Evolutionary conservation across 2,329 filamentous ascomycete species (phyloP).

Genomic region (Alternaria gansuensis): DNA sequence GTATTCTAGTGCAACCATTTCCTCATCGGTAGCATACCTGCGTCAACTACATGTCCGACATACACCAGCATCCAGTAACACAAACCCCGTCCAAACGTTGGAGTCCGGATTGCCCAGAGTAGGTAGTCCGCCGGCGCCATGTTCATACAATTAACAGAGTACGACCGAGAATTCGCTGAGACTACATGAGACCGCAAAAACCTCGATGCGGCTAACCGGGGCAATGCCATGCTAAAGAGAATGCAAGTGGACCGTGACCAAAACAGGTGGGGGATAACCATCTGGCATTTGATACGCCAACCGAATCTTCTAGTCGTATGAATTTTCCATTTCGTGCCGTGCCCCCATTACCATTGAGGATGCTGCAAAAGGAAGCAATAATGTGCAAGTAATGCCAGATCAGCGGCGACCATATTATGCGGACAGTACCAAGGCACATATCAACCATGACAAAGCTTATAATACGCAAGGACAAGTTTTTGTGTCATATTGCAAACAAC

Average conservation of each 20-base stretch:
- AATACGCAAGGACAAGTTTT: not conserved
- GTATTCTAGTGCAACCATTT: not conserved
- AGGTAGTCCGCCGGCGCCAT: not conserved
- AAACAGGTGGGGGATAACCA: not conserved
- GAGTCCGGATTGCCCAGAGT: not conserved
- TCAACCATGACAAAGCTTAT: not conserved
- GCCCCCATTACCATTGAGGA: not conserved
- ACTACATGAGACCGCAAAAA: not conserved
- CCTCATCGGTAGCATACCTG: not conserved
- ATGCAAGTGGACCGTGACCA: not conserved
- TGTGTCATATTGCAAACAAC: not conserved
- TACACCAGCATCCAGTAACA: not conserved
- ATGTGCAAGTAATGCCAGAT: not conserved
- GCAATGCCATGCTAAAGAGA: constrained; percentile 1
- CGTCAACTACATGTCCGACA: constrained; percentile 2
- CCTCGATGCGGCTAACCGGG: not conserved
- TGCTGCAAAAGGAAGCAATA: not conserved
- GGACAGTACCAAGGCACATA: not conserved
- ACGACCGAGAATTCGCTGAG: not conserved
- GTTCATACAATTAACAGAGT: not conserved
- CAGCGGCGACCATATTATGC: not conserved
- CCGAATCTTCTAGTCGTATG: not conserved
- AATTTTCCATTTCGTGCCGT: not conserved
- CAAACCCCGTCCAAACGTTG: not conserved
- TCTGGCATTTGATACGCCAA: not conserved